Percentiles rank a stretch among this genome's conserved stretches.
Conservation (phyloP, 2,329 filamentous ascomycete genomes). For the Pseudopithomyces maydicus region DNA sequence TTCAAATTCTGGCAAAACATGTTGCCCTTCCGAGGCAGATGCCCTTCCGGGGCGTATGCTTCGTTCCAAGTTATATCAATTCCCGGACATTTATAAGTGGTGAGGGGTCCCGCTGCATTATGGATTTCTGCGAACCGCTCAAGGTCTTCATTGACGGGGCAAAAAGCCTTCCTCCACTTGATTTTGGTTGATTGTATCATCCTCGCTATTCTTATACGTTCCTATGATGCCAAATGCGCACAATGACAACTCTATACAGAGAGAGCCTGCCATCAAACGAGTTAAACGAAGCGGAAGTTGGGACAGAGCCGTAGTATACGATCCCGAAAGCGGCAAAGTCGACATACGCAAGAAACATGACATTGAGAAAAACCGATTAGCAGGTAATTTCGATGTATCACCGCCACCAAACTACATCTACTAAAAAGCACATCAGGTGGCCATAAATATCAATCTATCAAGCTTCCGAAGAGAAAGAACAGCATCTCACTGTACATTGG, state of each 20-base stretch:
- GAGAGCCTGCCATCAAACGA: neutral
- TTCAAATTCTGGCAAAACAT: too few relatives aligned
- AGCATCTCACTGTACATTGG: neutral
- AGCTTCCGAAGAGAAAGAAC: constrained; percentile 1
- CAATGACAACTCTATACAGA: neutral
- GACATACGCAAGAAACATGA: neutral
- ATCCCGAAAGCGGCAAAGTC: neutral
- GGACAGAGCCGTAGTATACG: constrained; percentile 1
- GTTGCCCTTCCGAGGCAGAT: too few relatives aligned
- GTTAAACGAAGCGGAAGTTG: neutral
- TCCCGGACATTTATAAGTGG: too few relatives aligned
- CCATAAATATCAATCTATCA: neutral
- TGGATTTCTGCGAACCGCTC: too few relatives aligned
- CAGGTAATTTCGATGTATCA: neutral
- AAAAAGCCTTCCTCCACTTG: neutral
- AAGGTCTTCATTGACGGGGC: too few relatives aligned
- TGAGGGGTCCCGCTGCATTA: too few relatives aligned
- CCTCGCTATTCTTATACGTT: neutral
- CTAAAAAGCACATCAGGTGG: neutral
- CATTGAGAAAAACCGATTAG: neutral
- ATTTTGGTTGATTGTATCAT: too few relatives aligned
- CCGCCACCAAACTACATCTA: neutral
- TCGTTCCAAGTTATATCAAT: too few relatives aligned
- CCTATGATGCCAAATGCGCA: neutral
- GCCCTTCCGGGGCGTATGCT: too few relatives aligned